Evolutionary conservation across 441 rosid genomes (phyloP), one percentile per base, ranked within the genome.

Genomic region (Gossypium davidsonii): DNA sequence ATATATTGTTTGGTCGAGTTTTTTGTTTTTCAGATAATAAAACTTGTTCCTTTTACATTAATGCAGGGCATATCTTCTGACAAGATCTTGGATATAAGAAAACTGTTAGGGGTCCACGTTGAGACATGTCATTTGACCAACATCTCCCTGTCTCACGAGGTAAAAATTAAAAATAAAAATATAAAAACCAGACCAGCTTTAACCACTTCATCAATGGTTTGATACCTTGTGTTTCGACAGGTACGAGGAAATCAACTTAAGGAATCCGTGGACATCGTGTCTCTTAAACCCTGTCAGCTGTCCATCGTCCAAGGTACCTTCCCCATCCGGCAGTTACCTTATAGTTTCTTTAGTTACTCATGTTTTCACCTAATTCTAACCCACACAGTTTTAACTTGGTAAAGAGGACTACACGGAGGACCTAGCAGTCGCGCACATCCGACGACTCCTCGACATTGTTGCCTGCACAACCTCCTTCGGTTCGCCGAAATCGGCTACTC

Each of bases 111-210:
- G 28, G 92, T 90, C 70, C 85, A 90, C 67, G 83, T 88, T 42
- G 88, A 87, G 80, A 90, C 92, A 3, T 88, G 95, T 67, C 92
- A 88, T 71, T 78, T 90, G 79, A 90, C 95, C 76, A 88, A 84
- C 81, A 78, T 86, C 61, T 79, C 90, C 68, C 23, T 90, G 8
- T 82, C 90, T 59, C 95, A 90, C 59, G 91, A 88, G 92, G 95
- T 67, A 31, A 61, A 61, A 28, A 9, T 9, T 42, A 10, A 42
- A 10, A 42, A 42, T 42, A 42, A 42, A 42, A 42, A 39, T 39
- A 39, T 42, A 42, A 42, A 42, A 42, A 23, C 4, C 28, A 20
- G 60, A 56, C 34, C 37, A 57, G 62, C 62, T 57, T 57, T 23
- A 9, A 11, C n/a, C 62, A 23, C 34, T 42, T 60, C 39, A 59